Evolutionary conservation across 2,329 filamentous ascomycete species (phyloP), one percentile per base, ranked within the genome.

Genomic region (Venturia pyrina): DNA sequence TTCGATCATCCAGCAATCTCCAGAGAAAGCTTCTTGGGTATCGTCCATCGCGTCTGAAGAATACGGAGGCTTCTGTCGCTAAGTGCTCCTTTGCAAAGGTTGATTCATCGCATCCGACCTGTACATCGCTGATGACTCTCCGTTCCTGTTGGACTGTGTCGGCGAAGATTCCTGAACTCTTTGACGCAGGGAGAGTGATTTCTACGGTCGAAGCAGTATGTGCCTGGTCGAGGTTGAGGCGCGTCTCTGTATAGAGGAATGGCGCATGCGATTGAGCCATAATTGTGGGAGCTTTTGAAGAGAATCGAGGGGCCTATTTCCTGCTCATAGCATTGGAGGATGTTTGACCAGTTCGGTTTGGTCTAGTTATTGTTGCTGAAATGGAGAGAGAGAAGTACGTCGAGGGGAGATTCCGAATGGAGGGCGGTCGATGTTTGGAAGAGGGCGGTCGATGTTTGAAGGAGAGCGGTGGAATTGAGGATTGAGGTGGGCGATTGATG

Each of bases 21-120:
- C 95, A 99, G 61, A 96, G 83, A 74, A 98, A 96, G 76, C 86
- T 91, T 73, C 90, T 87, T 48, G 95, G 95, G 69, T 89, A 87
- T 69, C 84, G 81, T 72, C 89, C 86, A 75, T 89, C 85, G 75
- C 85, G 85, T n/a, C 95, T 87, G 76, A 96, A 92, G 79, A 91
- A 96, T 66, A 98, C 83, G 2, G 91, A 91, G 37, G 91, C 89
- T 41, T 92, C 85, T 1, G 82, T 87, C 34, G 93, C 91, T 64
- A 97, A 80, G 73, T 90, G 85, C 69, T 85, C 87, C 67, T 84
- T 81, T 69, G 87, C 85, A 73, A 96, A 96, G 11, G 84, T 80
- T 65, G 85, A 85, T 75, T 93, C 89, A 70, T 93, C 90, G 72
- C 90, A 72, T 44, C 76, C 76, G 56, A 68, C 72, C 68, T 76